These are phyloP conservation scores for Phytophthora tubulina DNA, from an alignment of 352 stramenopile genomes.

Conservation along the genomic window DNA sequence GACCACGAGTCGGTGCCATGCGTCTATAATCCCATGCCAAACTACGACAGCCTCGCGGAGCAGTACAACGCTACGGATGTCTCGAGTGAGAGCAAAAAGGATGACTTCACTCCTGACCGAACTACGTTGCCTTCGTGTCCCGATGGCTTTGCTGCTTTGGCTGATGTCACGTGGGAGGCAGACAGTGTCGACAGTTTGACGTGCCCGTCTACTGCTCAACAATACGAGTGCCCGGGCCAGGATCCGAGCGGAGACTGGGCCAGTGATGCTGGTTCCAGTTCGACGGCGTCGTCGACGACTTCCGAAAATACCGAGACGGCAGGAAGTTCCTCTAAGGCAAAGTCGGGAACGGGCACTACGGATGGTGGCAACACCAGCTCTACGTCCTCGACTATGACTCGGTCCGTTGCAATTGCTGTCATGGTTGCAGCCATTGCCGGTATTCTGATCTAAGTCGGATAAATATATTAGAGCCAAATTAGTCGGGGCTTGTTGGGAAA, in stretches of 20 bases:
- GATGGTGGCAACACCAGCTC: constrained; percentile 27
- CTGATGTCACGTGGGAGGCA: constrained; percentile 50
- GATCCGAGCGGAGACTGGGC: constrained; percentile 62
- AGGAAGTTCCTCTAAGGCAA: constrained; percentile 17
- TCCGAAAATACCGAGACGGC: constrained; percentile 19
- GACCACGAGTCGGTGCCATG: constrained; percentile 67
- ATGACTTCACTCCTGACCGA: constrained; percentile 49
- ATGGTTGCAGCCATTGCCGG: constrained; percentile 22
- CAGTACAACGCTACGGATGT: constrained; percentile 59
- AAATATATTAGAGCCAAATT: constrained; percentile 23
- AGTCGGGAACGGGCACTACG: constrained; percentile 22
- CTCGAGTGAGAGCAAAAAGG: constrained; percentile 46
- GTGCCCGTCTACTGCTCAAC: constrained; percentile 42
- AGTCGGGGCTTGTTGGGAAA: background rate
- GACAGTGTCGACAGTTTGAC: constrained; percentile 52
- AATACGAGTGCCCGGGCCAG: constrained; percentile 59
- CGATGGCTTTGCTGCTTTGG: constrained; percentile 45
- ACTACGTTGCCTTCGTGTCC: constrained; percentile 48
- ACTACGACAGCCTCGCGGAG: constrained; percentile 59
- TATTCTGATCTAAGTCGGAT: constrained; percentile 31
- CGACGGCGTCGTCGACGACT: constrained; percentile 33
- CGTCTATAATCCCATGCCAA: constrained; percentile 79
- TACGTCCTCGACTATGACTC: constrained; percentile 28
- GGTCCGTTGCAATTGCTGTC: constrained; percentile 26
- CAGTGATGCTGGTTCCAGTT: constrained; percentile 34